A percentile compares a stretch with the other conserved stretches of the same genome.
Evolutionary conservation across 345 rosid species (phyloP).

Genomic region (Acer negundo): DNA sequence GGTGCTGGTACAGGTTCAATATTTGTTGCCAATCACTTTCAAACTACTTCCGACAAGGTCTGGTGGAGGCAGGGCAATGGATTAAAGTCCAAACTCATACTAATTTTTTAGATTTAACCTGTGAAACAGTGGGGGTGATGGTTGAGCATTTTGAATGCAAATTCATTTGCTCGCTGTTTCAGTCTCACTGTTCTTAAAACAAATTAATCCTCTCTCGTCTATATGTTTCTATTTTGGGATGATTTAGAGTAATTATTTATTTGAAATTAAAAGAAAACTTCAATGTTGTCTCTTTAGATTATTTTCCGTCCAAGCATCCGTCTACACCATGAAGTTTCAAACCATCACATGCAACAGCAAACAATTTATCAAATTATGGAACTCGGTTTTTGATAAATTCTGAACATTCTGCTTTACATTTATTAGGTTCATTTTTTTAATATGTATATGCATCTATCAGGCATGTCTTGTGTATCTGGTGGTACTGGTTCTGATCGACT

Average conservation of each 20-base stretch:
- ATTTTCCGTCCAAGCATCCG: background rate
- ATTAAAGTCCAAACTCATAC: background rate
- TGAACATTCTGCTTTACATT: background rate
- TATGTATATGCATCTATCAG: background rate
- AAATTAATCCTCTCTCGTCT: background rate
- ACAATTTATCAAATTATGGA: slow-evolving; percentile 4
- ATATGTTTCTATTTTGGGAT: background rate
- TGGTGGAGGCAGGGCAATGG: background rate
- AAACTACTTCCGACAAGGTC: background rate
- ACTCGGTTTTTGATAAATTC: background rate
- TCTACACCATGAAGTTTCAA: background rate
- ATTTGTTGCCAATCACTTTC: background rate
- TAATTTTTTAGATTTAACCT: background rate
- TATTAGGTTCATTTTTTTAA: too few relatives aligned
- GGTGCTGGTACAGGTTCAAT: background rate
- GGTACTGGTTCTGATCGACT: background rate
- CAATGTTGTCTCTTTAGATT: background rate
- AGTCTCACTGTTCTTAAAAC: background rate
- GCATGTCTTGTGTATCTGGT: background rate
- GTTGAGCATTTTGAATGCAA: background rate
- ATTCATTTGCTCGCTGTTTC: background rate
- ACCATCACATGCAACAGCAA: background rate
- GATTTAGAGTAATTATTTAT: too few relatives aligned
- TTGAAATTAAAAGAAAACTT: too few relatives aligned
- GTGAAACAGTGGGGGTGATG: background rate